Conservation (phyloP, 228 moss, liverwort and hornwort genomes). For the Sphagnum fallax region DNA sequence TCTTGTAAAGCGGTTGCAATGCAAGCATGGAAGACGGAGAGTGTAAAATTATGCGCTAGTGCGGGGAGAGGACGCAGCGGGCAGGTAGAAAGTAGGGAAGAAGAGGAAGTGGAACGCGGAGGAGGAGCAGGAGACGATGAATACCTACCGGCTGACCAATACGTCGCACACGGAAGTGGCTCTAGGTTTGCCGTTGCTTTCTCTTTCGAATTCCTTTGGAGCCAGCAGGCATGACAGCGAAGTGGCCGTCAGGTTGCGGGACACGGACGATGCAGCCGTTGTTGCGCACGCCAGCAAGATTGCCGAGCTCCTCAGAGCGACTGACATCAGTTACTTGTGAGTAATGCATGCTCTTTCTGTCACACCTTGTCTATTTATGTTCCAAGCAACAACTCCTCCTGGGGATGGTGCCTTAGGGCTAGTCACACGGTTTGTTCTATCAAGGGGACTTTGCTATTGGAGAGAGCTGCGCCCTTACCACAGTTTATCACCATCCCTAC, state of each 20-base stretch:
- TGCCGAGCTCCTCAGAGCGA: slow-evolving; percentile 70
- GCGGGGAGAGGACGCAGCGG: too few relatives aligned
- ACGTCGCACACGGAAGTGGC: slow-evolving; percentile 80
- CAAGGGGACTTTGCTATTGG: too few relatives aligned
- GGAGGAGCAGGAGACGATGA: slow-evolving; percentile 31
- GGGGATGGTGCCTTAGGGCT: too few relatives aligned
- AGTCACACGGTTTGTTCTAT: too few relatives aligned
- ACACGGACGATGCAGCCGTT: slow-evolving; percentile 32
- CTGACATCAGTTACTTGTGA: slow-evolving; percentile 82
- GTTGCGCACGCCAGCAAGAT: slow-evolving; percentile 65
- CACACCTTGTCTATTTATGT: too few relatives aligned
- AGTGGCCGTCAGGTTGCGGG: slow-evolving; percentile 24
- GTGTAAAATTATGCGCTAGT: too few relatives aligned
- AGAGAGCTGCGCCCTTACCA: too few relatives aligned
- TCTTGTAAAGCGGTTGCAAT: too few relatives aligned
- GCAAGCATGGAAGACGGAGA: too few relatives aligned
- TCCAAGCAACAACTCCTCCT: too few relatives aligned
- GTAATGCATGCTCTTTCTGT: slow-evolving; percentile 3
- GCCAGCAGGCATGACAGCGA: slow-evolving; percentile 58
- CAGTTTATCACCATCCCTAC: too few relatives aligned
- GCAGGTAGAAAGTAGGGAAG: too few relatives aligned
- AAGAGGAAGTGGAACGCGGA: background rate
- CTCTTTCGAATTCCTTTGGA: slow-evolving; percentile 68
- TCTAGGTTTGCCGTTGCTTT: slow-evolving; percentile 69
- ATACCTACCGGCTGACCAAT: slow-evolving; percentile 79